Base-by-base conservation (phyloP, 768 basidiomycete genomes). In the Paxillus ammoniavirescens region DNA sequence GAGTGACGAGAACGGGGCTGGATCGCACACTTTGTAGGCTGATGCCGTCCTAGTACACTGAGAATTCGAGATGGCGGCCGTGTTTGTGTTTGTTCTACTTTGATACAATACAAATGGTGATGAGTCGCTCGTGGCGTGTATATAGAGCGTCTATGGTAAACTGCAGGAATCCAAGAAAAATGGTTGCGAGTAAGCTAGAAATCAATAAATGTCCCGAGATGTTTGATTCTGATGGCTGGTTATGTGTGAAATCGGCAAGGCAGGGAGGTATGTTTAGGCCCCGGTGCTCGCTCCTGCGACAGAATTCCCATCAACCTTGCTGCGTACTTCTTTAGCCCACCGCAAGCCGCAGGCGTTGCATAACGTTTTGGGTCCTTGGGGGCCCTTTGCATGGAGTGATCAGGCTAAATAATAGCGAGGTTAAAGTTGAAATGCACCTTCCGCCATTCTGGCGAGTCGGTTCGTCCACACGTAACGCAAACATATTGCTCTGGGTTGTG, bases 361-460 rank as follows among this genome's bases (percentile, higher is more conserved):
- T 5, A 98, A 73, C n/a, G 96, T 97, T 74, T 98, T 99, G 1
- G 96, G 93, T 35, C 96, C 96, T 50, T 83, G 78, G 1, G 96
- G 96, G 10, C 96, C 96, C 91, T 91, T 59, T 31, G 47, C 55
- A 54, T 21, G 18, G 4, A 23, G 23, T 58, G 57, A 62, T 53
- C 47, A 57, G 75, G 26, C 50, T 18, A 47, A 44, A 31, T 50
- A 49, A n/a, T 21, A 41, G 14, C 1, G 33, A 13, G 9, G 10
- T 43, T 5, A 12, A n/a, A 23, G 41, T 42, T 30, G 4, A 21
- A 2, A 23, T 66, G 47, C 48, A 80, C 91, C 80, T 93, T 95
- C 62, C 96, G 82, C 96, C 96, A 99, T 73, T 99, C 96, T 0
- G 97, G 95, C 40, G 93, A 95, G 70, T 94, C 92, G 1, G 95